Percentiles rank a stretch among this genome's conserved stretches.
phyloP scores from a whole-genome alignment of 2,329 filamentous ascomycete species.

The Penicillium crustosum region DNA sequence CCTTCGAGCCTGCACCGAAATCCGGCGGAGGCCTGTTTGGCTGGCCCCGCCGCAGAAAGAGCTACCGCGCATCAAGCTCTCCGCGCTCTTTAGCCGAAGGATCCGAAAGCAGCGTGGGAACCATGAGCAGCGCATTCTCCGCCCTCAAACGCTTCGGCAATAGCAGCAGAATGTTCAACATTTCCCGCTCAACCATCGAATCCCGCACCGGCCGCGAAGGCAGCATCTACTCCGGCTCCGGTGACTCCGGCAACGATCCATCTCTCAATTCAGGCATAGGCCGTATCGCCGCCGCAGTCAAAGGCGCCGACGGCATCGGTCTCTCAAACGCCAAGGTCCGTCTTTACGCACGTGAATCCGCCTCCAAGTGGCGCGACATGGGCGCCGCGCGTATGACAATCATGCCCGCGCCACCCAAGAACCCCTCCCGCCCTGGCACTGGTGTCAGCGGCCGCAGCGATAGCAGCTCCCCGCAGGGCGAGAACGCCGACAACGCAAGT shows the following conservation, averaged over 20 bases:
- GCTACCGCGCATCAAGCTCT: slow-evolving; percentile 58
- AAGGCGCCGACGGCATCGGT: slow-evolving; percentile 63
- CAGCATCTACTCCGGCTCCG: slow-evolving; percentile 62
- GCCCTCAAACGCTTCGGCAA: slow-evolving; percentile 73
- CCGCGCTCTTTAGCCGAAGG: slow-evolving; percentile 57
- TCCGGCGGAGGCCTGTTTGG: slow-evolving; percentile 45
- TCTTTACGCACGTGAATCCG: slow-evolving; percentile 73
- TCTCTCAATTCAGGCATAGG: slow-evolving; percentile 60
- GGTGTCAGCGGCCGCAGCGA: slow-evolving; percentile 54
- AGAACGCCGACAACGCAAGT: slow-evolving; percentile 17
- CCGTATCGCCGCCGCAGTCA: slow-evolving; percentile 48
- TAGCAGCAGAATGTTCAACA: slow-evolving; percentile 74
- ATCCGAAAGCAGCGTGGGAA: slow-evolving; percentile 74
- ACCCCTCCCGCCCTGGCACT: slow-evolving; percentile 33
- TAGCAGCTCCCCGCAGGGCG: slow-evolving; percentile 24
- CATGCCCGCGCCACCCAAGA: slow-evolving; percentile 56
- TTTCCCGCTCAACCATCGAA: slow-evolving; percentile 72
- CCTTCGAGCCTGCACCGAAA: slow-evolving; percentile 48
- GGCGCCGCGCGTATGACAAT: slow-evolving; percentile 83
- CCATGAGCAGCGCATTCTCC: slow-evolving; percentile 75
- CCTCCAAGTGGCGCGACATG: slow-evolving; percentile 86
- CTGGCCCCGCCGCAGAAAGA: slow-evolving; percentile 54
- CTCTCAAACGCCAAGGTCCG: slow-evolving; percentile 74
- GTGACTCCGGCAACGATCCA: slow-evolving; percentile 47
- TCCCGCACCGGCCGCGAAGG: slow-evolving; percentile 54